A percentile compares a stretch with the other conserved stretches of the same genome.
Conservation (phyloP, 345 rosid species). For the Eucalyptus dawsonii region DNA sequence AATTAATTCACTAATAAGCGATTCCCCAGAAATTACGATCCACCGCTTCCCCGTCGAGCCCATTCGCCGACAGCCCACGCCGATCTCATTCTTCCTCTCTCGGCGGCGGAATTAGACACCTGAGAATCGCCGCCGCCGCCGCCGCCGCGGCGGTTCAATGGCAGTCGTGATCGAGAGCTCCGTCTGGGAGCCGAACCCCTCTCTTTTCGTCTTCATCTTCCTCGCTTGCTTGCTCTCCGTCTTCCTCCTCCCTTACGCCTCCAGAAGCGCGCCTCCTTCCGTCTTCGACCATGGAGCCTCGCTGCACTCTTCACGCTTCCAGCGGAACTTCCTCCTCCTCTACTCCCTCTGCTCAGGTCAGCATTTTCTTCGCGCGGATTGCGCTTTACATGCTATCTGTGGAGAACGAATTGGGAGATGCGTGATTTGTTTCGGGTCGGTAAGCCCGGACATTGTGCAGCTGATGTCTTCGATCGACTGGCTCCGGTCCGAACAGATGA, state of each 20-base stretch:
- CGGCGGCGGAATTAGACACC: background rate
- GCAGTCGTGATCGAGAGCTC: constrained; percentile 57
- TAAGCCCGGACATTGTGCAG: background rate
- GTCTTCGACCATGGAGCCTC: constrained; percentile 34
- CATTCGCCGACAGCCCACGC: background rate
- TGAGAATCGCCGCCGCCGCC: background rate
- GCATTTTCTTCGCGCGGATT: background rate
- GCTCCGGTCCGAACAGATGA: background rate
- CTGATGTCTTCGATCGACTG: background rate
- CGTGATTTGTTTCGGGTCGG: background rate
- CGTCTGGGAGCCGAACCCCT: constrained; percentile 61
- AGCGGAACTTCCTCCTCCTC: constrained; percentile 49
- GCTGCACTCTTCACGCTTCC: constrained; percentile 40
- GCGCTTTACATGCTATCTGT: background rate
- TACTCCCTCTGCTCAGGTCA: constrained; percentile 77
- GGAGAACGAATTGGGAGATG: background rate
- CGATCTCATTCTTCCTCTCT: background rate
- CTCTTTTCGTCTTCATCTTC: constrained; percentile 43
- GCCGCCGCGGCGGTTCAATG: constrained; percentile 13
- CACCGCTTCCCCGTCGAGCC: background rate
- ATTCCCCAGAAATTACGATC: background rate
- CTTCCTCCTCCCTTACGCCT: constrained; percentile 28
- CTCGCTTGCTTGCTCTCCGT: constrained; percentile 43
- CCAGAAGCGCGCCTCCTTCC: constrained; percentile 9
- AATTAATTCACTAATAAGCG: background rate